Evolutionary conservation across 257 asterid species (phyloP), one percentile per base, ranked within the genome.

Genomic region (Rubia yunnanensis): DNA sequence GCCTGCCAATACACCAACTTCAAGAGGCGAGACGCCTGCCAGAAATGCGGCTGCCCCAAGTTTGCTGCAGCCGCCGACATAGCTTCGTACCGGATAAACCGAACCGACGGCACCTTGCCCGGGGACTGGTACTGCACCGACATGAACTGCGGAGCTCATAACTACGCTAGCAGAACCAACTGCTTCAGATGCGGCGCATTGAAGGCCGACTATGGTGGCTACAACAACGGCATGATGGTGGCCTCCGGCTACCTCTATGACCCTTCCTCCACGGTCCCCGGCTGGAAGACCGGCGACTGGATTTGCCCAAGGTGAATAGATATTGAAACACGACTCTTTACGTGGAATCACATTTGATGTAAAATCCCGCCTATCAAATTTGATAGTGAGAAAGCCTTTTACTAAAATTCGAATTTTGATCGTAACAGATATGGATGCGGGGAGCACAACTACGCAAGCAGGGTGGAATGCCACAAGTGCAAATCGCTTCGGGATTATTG

Each of bases 261-360:
- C 10, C 63, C 92, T 24, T 20, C 59, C 22, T 63, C 54, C 70
- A 52, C 41, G 26, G n/a, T 86, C 65, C 98, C 98, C 7, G 96
- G 98, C 1, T 91, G 96, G 91, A 91, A 91, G 77, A 77, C 64
- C 30, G 98, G 98, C 10, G 96, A 91, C 72, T 91, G 98, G 98
- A 83, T 88, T 49, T 91, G 98, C 85, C 15, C 56, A 32, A 79
- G 92, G 96, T 86, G 1, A n/a, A n/a, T n/a, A n/a, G n/a, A n/a
- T n/a, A n/a, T n/a, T n/a, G n/a, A 39, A 35, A 35, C 9, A 35
- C 39, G 39, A 4, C n/a, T n/a, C n/a, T n/a, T n/a, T n/a, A n/a
- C n/a, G n/a, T n/a, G n/a, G n/a, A n/a, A n/a, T n/a, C n/a, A n/a
- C n/a, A n/a, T n/a, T n/a, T n/a, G n/a, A n/a, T n/a, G n/a, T n/a